Evolutionary conservation across 345 rosid species (phyloP).

Genomic region (Arabis alpina): DNA sequence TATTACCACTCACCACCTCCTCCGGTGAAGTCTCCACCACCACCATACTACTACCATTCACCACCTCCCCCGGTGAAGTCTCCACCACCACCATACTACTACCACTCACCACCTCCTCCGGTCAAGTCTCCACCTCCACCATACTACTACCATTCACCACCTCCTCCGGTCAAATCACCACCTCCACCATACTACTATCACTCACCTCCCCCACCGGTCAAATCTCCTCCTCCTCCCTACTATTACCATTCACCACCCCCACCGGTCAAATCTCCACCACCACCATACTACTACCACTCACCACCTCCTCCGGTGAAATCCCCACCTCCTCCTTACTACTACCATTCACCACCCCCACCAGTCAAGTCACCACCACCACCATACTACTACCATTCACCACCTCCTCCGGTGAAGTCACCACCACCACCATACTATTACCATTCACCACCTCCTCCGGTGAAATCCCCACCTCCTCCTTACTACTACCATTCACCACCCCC

Average conservation of each 20-base stretch:
- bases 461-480: slow-evolving; percentile 45
- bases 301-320: slow-evolving; percentile 48
- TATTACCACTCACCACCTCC: slow-evolving; percentile 51
- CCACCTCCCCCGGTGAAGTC: slow-evolving; percentile 31
- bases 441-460: slow-evolving; percentile 48
- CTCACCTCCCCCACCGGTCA: slow-evolving; percentile 44
- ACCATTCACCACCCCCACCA: slow-evolving; percentile 52
- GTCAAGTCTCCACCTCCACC: slow-evolving; percentile 26
- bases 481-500: slow-evolving; percentile 45
- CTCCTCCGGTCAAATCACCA: slow-evolving; percentile 39
- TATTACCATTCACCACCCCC: slow-evolving; percentile 46
- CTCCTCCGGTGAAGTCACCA: slow-evolving; percentile 38
- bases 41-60: slow-evolving; percentile 33
- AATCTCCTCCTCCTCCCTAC: slow-evolving; percentile 41
- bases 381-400: slow-evolving; percentile 42
- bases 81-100: slow-evolving; percentile 43
- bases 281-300: slow-evolving; percentile 38
- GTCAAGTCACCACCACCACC: slow-evolving; percentile 29
- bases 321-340: slow-evolving; percentile 45
- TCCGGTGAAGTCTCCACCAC: slow-evolving; percentile 33
- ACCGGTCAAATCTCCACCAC: slow-evolving; percentile 37
- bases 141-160: slow-evolving; percentile 36
- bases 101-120: slow-evolving; percentile 26
- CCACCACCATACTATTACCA: slow-evolving; percentile 49
- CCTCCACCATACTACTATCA: slow-evolving; percentile 44